phyloP scores from a whole-genome alignment of 164 flowering plant genomes.

The Taxillus chinensis region DNA sequence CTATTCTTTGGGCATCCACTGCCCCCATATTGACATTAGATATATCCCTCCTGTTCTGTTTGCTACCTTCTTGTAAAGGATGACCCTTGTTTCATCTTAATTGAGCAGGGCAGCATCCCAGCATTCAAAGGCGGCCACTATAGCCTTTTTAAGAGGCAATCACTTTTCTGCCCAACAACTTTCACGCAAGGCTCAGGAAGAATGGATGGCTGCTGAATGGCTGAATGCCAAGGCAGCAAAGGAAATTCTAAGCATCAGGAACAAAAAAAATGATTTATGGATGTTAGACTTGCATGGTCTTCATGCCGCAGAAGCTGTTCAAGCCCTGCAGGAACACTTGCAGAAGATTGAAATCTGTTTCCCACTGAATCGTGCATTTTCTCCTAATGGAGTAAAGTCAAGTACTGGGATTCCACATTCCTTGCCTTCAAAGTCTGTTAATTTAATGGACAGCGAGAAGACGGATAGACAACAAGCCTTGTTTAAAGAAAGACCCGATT shows the following conservation, averaged over 20 bases:
- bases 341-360: slow-evolving; percentile 42
- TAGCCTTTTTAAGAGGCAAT: slow-evolving; percentile 72
- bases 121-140: slow-evolving; percentile 66
- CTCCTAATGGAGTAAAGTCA: slow-evolving; percentile 18
- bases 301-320: slow-evolving; percentile 81
- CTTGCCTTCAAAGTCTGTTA: slow-evolving; percentile 20
- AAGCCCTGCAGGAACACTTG: slow-evolving; percentile 51
- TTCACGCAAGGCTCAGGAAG: slow-evolving; percentile 53
- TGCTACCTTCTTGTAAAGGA: neutral
- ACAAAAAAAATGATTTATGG: slow-evolving; percentile 53
- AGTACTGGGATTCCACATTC: slow-evolving; percentile 10
- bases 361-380: slow-evolving; percentile 15
- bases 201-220: slow-evolving; percentile 53
- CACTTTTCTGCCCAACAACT: slow-evolving; percentile 59
- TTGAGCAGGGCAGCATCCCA: slow-evolving; percentile 62
- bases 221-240: slow-evolving; percentile 68
- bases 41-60: neutral
- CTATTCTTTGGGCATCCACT: too few relatives aligned
- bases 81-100: slow-evolving; percentile 1
- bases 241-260: slow-evolving; percentile 52
- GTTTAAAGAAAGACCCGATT: slow-evolving; percentile 24
- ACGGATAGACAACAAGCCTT: slow-evolving; percentile 19
- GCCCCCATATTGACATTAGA: too few relatives aligned
- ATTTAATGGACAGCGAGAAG: slow-evolving; percentile 12
- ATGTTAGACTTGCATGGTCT: slow-evolving; percentile 94